Evolutionary conservation across 352 stramenopile species (phyloP).

Genomic region (Phytophthora megakarya): DNA sequence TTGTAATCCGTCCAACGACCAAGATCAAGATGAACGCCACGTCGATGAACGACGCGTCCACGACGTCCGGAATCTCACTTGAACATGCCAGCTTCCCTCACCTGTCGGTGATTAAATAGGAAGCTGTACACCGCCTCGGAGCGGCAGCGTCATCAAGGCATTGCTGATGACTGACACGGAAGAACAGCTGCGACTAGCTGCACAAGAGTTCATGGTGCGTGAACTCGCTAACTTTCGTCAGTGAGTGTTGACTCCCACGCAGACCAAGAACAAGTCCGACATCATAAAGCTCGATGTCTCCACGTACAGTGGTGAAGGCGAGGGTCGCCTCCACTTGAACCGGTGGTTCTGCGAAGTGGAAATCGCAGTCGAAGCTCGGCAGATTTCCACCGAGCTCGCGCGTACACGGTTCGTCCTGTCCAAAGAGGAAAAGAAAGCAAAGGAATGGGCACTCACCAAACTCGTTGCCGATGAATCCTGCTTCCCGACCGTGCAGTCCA

Average conservation of each 20-base stretch:
- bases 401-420: neutral
- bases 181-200: neutral
- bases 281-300: conserved; percentile 33
- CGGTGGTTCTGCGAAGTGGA: too few relatives aligned
- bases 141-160: conserved; percentile 6
- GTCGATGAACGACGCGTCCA: neutral
- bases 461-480: conserved; percentile 10
- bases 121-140: conserved; percentile 5
- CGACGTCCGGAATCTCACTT: neutral
- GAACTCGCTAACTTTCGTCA: conserved; percentile 16
- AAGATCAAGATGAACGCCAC: too few relatives aligned
- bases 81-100: conserved; percentile 1
- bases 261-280: conserved; percentile 16
- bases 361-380: too few relatives aligned
- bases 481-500: conserved; percentile 6
- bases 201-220: conserved; percentile 21
- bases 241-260: conserved; percentile 1
- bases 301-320: conserved; percentile 3
- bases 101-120: conserved; percentile 7
- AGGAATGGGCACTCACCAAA: conserved; percentile 18
- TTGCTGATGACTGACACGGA: neutral
- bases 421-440: neutral
- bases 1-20: conserved; percentile 12
- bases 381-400: too few relatives aligned
- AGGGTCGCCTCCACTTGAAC: too few relatives aligned